Percentiles rank a stretch among this genome's conserved stretches.
Conservation (phyloP, 495 filamentous ascomycete genomes). For the Amphirosellinia nigrospora region DNA sequence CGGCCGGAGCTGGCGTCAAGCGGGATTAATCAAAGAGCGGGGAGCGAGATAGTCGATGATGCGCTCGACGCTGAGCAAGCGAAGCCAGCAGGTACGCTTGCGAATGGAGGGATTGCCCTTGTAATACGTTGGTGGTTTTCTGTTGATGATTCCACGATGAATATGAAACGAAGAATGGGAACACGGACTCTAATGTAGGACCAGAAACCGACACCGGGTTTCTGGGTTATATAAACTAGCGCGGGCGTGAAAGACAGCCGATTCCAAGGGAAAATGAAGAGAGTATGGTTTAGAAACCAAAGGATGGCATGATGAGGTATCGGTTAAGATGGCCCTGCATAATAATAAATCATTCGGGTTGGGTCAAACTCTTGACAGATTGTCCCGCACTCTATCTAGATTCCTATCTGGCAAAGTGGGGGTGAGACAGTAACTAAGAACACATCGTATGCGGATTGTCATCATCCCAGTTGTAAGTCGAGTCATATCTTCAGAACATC, state of each 20-base stretch:
- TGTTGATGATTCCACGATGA: too few relatives aligned
- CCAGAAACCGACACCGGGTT: neutral
- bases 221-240: neutral
- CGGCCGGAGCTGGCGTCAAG: conserved; percentile 30
- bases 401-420: neutral
- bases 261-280: neutral
- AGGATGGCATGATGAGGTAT: neutral
- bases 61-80: neutral
- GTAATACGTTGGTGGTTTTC: neutral
- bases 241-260: neutral
- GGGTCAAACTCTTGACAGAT: neutral
- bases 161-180: conserved; percentile 11
- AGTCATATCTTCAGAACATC: conserved; percentile 2
- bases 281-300: neutral
- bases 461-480: neutral
- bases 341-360: neutral
- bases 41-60: neutral
- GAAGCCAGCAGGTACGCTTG: neutral
- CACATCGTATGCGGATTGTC: neutral
- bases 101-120: neutral
- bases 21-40: conserved; percentile 32
- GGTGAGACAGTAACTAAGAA: neutral
- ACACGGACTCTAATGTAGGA: neutral
- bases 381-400: neutral
- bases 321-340: neutral